phyloP scores from a whole-genome alignment of 1,284 basidiomycete species.

The Singerocomus rubriflavus region DNA sequence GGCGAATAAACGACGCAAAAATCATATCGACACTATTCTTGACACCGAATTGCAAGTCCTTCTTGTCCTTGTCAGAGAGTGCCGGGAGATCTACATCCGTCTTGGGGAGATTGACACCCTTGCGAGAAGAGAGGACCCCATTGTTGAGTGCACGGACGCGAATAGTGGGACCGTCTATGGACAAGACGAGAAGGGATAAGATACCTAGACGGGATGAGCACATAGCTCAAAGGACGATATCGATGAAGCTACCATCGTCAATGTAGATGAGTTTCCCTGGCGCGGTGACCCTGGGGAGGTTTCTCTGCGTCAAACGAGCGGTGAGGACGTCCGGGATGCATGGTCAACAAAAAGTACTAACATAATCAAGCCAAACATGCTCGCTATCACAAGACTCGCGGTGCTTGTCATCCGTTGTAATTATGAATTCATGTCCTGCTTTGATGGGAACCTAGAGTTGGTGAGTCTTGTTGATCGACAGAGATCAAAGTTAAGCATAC shows the following conservation, averaged over 20 bases:
- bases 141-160: slow-evolving; percentile 92
- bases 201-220: slow-evolving; percentile 53
- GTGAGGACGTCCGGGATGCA: slow-evolving; percentile 12
- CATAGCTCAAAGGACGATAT: background rate
- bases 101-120: slow-evolving; percentile 99
- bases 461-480: slow-evolving; percentile 11
- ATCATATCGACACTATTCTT: slow-evolving; percentile 99
- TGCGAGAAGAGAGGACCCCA: slow-evolving; percentile 92
- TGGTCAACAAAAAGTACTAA: slow-evolving; percentile 39
- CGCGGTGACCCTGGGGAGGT: slow-evolving; percentile 93
- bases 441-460: slow-evolving; percentile 68
- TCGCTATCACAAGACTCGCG: slow-evolving; percentile 80
- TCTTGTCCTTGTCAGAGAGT: slow-evolving; percentile 97
- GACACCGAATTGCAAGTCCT: slow-evolving; percentile 93
- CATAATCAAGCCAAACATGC: slow-evolving; percentile 89
- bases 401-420: slow-evolving; percentile 85
- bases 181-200: slow-evolving; percentile 89
- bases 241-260: slow-evolving; percentile 75
- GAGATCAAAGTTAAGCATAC: slow-evolving; percentile 34
- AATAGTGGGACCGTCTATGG: slow-evolving; percentile 78
- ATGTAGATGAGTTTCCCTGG: slow-evolving; percentile 97
- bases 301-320: slow-evolving; percentile 50
- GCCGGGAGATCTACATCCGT: slow-evolving; percentile 98
- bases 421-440: slow-evolving; percentile 93
- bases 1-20: slow-evolving; percentile 96